A percentile compares a stretch with the other conserved stretches of the same genome.
Evolutionary conservation across 1,139 yeast genomes (phyloP).

Genomic region (Suhomyces coccinellae): DNA sequence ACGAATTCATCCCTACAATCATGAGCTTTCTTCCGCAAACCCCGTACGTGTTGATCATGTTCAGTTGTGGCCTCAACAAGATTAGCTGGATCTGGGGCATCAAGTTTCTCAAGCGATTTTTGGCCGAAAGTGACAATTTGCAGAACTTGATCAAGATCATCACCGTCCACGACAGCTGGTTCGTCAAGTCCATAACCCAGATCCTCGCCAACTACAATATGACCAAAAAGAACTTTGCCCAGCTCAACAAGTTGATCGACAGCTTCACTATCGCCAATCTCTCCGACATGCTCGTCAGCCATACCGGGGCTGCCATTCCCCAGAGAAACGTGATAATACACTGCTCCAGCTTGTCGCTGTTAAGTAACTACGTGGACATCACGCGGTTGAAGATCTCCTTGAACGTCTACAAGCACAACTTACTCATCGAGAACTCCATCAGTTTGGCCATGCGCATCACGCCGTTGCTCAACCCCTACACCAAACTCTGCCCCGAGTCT

Average conservation of each 20-base stretch:
- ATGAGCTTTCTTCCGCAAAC: constrained; percentile 49
- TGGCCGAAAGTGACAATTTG: constrained; percentile 49
- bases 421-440: constrained; percentile 27
- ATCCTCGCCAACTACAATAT: constrained; percentile 55
- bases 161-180: constrained; percentile 91
- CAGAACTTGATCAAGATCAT: constrained; percentile 58
- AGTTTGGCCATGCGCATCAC: constrained; percentile 21
- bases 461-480: constrained; percentile 27
- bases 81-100: constrained; percentile 78
- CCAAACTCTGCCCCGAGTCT: constrained; percentile 21
- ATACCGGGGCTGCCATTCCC: neutral
- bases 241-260: constrained; percentile 33
- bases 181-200: constrained; percentile 77
- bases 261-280: constrained; percentile 23
- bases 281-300: constrained; percentile 8
- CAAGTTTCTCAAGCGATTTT: constrained; percentile 67
- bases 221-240: constrained; percentile 34
- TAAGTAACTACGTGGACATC: constrained; percentile 69
- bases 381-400: constrained; percentile 76
- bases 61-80: constrained; percentile 75
- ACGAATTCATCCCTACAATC: constrained; percentile 42
- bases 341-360: constrained; percentile 58
- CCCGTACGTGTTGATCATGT: constrained; percentile 67
- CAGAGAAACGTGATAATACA: constrained; percentile 39
- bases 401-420: constrained; percentile 58